Evolutionary conservation across 768 basidiomycete genomes (phyloP), one percentile per base, ranked within the genome.

Genomic region (Mycena rebaudengoi): DNA sequence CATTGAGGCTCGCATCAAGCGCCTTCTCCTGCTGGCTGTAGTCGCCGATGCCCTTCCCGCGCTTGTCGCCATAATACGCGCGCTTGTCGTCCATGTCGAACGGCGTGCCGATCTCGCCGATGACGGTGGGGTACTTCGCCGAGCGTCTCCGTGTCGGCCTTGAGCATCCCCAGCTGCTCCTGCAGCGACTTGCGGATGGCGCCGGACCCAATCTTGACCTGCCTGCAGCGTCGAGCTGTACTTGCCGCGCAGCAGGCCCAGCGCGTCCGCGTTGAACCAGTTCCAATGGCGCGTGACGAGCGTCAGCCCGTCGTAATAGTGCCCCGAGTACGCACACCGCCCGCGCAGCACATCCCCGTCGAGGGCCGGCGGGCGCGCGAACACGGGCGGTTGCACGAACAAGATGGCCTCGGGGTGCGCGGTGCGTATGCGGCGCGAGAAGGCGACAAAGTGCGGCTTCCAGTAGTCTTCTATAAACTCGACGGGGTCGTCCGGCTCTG

Each of bases 231-330:
- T 81, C 52, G 81, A 84, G 12, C 82, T 80, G 72, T 97, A 91
- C 69, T 91, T 91, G 10, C 95, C 94, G 20, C 97, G 82, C 32
- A 99, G 76, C n/a, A 99, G 73, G 1, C 97, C 98, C 0, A 99
- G 79, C 1, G 96, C 95, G 76, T 99, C 96, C 2, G 95, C 95
- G 70, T 98, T 98, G 84, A 95, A 92, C 89, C 91, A 91, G 73
- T 95, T 91, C 94, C 93, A 96, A 70, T 96, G 94, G 33, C 94
- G 84, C 32, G 93, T 92, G n/a, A 99, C 82, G 40, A 99, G 85
- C 0, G 97, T 99, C 39, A 98, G 80, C 1, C 96, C 96, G 69
- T 99, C 96, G 71, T 98, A 99, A 75, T 95, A 99, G 74, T 99
- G 97, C 0, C 89, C 83, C 5, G 91, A 89, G 67, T 93, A 91